Evolutionary conservation across 2,329 filamentous ascomycete genomes (phyloP), one percentile per base, ranked within the genome.

Genomic region (Sporothrix brunneoviolacea): DNA sequence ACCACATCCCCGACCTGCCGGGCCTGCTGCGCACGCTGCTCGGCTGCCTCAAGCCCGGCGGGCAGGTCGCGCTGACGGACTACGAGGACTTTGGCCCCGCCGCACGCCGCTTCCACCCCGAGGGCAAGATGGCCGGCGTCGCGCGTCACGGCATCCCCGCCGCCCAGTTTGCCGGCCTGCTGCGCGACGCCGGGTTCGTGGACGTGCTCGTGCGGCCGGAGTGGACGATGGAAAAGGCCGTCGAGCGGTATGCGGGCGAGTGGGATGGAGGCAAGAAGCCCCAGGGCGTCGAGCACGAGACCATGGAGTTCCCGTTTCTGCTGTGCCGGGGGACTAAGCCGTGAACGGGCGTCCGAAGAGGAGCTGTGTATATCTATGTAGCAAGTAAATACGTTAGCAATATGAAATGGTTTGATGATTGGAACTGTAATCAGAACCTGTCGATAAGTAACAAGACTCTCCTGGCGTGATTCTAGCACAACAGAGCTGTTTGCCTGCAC

Each of bases 21-120:
- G 52, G 59, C 0, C 63, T 79, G 2, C 62, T 80, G 19, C 52
- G 46, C 4, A 74, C 71, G 2, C 68, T 80, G 60, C 61, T 68
- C 22, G 72, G 67, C 6, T 73, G 71, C 35, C 61, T 81, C 37
- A 69, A 65, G 48, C 60, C 66, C 0, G 75, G 74, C 0, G 78
- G 76, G 0, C 57, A 61, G 45, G 65, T 79, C 0, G 74, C 73
- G 2, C 61, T 81, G 56, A 80, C 77, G 2, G 78, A 81, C 57
- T 82, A 75, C 59, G 76, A 81, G 59, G 71, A 80, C 54, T 75
- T 73, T 59, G 77, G 77, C 0, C 70, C 70, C 0, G 71, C 72
- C 37, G 74, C 76, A 2, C 64, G 70, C 30, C 63, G 62, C 42
- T 81, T 80, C 57, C 77, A 82, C 61, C 71, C 77, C 0, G 64